Conservation (phyloP, 1,284 basidiomycete genomes). For the Inonotus hispidus region DNA sequence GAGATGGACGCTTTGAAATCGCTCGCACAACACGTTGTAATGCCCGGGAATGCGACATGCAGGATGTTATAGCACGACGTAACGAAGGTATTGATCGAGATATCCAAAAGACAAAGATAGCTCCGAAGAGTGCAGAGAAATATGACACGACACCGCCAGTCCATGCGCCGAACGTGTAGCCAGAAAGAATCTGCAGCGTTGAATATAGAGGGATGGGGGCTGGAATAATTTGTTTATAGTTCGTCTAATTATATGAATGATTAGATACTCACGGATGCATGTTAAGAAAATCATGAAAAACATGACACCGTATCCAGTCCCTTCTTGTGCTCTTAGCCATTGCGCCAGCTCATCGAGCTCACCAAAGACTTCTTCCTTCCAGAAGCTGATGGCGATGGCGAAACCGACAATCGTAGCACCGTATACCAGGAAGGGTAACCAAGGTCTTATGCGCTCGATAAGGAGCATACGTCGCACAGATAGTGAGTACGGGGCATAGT, state of each 20-base stretch:
- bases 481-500: slow-evolving; percentile 7
- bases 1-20: slow-evolving; percentile 79
- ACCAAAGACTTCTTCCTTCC: slow-evolving; percentile 39
- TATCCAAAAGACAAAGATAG: slow-evolving; percentile 70
- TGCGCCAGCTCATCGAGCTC: slow-evolving; percentile 62
- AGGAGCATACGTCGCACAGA: slow-evolving; percentile 14
- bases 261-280: slow-evolving; percentile 64
- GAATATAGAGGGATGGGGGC: slow-evolving; percentile 84
- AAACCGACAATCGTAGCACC: slow-evolving; percentile 63
- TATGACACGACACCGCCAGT: slow-evolving; percentile 79
- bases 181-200: slow-evolving; percentile 81
- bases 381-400: slow-evolving; percentile 65
- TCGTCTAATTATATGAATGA: slow-evolving; percentile 11
- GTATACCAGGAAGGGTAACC: slow-evolving; percentile 69
- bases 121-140: slow-evolving; percentile 76
- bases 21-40: slow-evolving; percentile 76
- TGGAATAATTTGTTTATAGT: slow-evolving; percentile 26
- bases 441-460: slow-evolving; percentile 34
- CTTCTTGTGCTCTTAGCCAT: slow-evolving; percentile 63
- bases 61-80: slow-evolving; percentile 60
- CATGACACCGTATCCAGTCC: slow-evolving; percentile 65
- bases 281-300: slow-evolving; percentile 77
- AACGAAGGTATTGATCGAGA: slow-evolving; percentile 61
- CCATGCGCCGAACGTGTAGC: slow-evolving; percentile 82
- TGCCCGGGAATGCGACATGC: slow-evolving; percentile 60